Evolutionary conservation across 2,329 filamentous ascomycete species (phyloP).

Genomic region (Penicillium carneum): DNA sequence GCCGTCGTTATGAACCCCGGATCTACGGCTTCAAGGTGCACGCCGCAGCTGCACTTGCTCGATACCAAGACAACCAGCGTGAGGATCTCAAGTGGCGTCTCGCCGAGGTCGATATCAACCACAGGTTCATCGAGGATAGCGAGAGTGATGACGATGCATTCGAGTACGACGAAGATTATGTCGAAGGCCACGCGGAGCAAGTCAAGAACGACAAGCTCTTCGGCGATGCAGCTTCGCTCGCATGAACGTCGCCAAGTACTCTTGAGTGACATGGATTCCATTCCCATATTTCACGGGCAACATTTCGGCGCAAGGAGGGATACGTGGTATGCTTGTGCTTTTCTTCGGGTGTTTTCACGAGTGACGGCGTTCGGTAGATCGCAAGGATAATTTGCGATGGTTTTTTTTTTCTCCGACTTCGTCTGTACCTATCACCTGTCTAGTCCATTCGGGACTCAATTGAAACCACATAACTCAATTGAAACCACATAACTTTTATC

Average conservation of each 20-base stretch:
- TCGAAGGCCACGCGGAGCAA: conserved; percentile 44
- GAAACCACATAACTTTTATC: conserved; percentile 19
- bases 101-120: conserved; percentile 72
- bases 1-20: conserved; percentile 83
- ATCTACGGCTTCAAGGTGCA: conserved; percentile 97
- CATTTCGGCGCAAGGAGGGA: conserved; percentile 41
- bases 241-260: conserved; percentile 49
- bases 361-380: conserved; percentile 40
- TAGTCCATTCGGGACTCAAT: conserved; percentile 20
- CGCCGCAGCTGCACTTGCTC: conserved; percentile 81
- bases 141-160: conserved; percentile 65
- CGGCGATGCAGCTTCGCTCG: conserved; percentile 44
- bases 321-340: conserved; percentile 32
- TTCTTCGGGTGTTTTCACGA: conserved; percentile 35
- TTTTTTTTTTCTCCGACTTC: conserved; percentile 30
- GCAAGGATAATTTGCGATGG: conserved; percentile 28
- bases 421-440: conserved; percentile 33
- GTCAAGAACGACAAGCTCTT: conserved; percentile 37
- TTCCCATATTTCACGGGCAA: conserved; percentile 25
- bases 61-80: conserved; percentile 86
- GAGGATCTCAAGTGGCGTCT: conserved; percentile 83
- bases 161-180: conserved; percentile 45
- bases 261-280: not conserved
- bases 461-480: conserved; percentile 24
- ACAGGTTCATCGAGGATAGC: conserved; percentile 75